These are phyloP conservation scores for Trichodelitschia bisporula DNA, from an alignment of 495 filamentous ascomycete genomes.

Conservation along the genomic window DNA sequence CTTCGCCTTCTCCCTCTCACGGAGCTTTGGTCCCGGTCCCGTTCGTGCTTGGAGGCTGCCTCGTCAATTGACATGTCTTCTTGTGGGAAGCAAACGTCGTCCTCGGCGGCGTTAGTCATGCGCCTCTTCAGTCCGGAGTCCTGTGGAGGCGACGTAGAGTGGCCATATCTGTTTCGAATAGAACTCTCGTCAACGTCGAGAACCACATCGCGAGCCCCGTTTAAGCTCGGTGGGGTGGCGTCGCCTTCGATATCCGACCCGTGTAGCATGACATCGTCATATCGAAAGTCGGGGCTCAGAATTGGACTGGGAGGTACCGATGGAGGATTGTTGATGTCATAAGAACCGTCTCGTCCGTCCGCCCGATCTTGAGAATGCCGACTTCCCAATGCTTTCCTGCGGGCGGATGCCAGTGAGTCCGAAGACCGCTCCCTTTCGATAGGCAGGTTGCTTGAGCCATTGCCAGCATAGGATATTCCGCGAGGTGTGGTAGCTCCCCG, in stretches of 20 bases:
- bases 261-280: slow-evolving; percentile 55
- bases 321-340: slow-evolving; percentile 92
- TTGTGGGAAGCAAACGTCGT: slow-evolving; percentile 83
- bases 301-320: slow-evolving; percentile 64
- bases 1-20: slow-evolving; percentile 22
- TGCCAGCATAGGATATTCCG: too few species aligned
- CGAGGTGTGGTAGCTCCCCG: too few species aligned
- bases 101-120: slow-evolving; percentile 35
- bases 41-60: slow-evolving; percentile 7
- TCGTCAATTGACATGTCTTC: slow-evolving; percentile 65
- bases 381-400: slow-evolving; percentile 3
- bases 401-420: slow-evolving; percentile 2
- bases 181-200: slow-evolving; percentile 32
- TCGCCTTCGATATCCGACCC: slow-evolving; percentile 18
- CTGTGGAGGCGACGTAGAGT: slow-evolving; percentile 17
- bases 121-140: slow-evolving; percentile 22
- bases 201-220: slow-evolving; percentile 22
- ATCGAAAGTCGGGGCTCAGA: slow-evolving; percentile 34
- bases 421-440: too few species aligned
- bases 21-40: slow-evolving; percentile 15
- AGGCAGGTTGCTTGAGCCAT: too few species aligned
- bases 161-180: too few species aligned
- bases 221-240: slow-evolving; percentile 16
- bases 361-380: slow-evolving; percentile 6
- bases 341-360: slow-evolving; percentile 20